Evolutionary conservation across 345 rosid genomes (phyloP), one percentile per base, ranked within the genome.

Genomic region (Acer negundo): DNA sequence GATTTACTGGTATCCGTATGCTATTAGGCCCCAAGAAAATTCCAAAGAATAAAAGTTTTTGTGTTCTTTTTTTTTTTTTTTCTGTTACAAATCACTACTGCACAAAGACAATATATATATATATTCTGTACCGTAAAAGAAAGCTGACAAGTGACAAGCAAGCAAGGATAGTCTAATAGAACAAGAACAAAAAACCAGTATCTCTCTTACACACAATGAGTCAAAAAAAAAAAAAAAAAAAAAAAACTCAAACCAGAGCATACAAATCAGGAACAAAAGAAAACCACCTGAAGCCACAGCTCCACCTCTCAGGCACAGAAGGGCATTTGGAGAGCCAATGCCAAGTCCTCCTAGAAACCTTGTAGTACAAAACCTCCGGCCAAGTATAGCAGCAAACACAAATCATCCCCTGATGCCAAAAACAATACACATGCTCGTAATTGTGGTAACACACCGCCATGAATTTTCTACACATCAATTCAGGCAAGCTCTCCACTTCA

Each of bases 261-360:
- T 81, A 83, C 31, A 93, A 75, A 31, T 90, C 86, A 0, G 99
- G 99, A 75, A 91, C 85, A 76, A 93, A 90, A 69, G 99, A 95
- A 80, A 93, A 95, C 97, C 98, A 93, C 53, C 86, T 84, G 82
- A 95, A 95, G 3, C 98, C 99, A 86, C 96, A 95, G 79, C 98
- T 91, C 93, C 94, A 93, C 75, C 90, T 89, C 67, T 95, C 92
- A 16, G 97, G 94, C 80, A 95, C 78, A 7, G 94, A 87, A 73
- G 99, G 97, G 81, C 90, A 92, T 61, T 85, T 92, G 6, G 93
- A 96, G 66, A 93, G 79, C 98, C 99, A 95, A 70, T 93, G 97
- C 99, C 99, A 93, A 2, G 92, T 92, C 82, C 86, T 85, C 75
- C 89, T 85, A 1, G 91, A 83, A 23, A 90, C 82, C 88, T 82